A percentile compares a stretch with the other conserved stretches of the same genome.
Conservation (phyloP, 1,284 basidiomycete genomes). For the Papiliotrema fonsecae region DNA sequence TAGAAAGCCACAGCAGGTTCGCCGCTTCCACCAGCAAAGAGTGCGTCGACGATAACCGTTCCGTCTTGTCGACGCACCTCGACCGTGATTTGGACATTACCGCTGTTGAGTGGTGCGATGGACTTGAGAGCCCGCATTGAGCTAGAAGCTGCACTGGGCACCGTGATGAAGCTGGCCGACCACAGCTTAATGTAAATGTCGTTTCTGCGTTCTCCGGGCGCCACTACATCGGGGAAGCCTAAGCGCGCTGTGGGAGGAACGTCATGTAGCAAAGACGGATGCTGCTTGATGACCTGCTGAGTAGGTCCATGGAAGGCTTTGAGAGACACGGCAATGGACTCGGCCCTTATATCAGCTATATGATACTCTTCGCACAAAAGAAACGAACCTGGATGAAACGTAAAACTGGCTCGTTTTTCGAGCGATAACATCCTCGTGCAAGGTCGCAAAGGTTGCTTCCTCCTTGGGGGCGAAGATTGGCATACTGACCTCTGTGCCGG, state of each 20-base stretch:
- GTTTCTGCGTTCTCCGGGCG: slow-evolving; percentile 86
- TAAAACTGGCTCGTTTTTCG: slow-evolving; percentile 74
- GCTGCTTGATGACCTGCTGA: slow-evolving; percentile 69
- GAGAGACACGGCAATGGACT: slow-evolving; percentile 80
- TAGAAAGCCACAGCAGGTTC: slow-evolving; percentile 75
- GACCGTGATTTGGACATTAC: slow-evolving; percentile 81
- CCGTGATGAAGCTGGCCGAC: slow-evolving; percentile 73
- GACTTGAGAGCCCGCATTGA: slow-evolving; percentile 42
- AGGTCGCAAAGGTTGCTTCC: slow-evolving; percentile 81
- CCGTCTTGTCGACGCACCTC: slow-evolving; percentile 81
- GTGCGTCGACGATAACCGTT: slow-evolving; percentile 59
- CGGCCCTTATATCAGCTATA: slow-evolving; percentile 57
- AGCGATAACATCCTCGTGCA: slow-evolving; percentile 91
- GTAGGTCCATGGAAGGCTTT: slow-evolving; percentile 82
- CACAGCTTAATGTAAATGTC: slow-evolving; percentile 93
- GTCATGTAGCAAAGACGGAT: slow-evolving; percentile 79
- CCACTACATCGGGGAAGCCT: slow-evolving; percentile 96
- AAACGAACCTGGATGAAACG: slow-evolving; percentile 67
- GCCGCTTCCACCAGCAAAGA: slow-evolving; percentile 78
- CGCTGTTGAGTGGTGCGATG: slow-evolving; percentile 22
- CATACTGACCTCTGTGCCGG: slow-evolving; percentile 73
- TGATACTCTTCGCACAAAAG: no score
- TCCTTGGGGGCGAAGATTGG: slow-evolving; percentile 80
- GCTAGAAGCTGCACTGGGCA: slow-evolving; percentile 46
- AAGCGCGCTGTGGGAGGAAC: slow-evolving; percentile 77